phyloP scores from a whole-genome alignment of 495 filamentous ascomycete genomes.

The Neurospora sp. region DNA sequence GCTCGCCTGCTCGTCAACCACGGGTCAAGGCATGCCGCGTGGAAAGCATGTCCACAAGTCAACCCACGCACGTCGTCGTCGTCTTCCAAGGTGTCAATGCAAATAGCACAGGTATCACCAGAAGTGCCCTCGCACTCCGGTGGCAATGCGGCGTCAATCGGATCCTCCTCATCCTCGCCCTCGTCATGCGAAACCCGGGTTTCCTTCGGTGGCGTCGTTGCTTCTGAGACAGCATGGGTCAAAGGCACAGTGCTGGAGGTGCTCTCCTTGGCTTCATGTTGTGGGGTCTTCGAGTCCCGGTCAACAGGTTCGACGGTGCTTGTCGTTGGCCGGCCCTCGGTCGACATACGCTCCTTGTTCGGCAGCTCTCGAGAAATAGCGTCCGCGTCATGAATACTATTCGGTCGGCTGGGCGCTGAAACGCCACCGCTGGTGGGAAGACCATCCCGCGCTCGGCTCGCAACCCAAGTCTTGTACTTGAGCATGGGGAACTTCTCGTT shows the following conservation, averaged over 20 bases:
- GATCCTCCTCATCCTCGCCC: slow-evolving; percentile 73
- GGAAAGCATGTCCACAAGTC: slow-evolving; percentile 93
- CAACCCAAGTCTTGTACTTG: slow-evolving; percentile 94
- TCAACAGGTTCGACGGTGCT: slow-evolving; percentile 5
- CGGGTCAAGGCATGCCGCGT: slow-evolving; percentile 86
- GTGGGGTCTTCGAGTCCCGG: slow-evolving; percentile 8
- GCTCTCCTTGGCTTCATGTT: slow-evolving; percentile 22
- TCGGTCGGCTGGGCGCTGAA: slow-evolving; percentile 59
- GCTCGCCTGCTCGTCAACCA: slow-evolving; percentile 90
- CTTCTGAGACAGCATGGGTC: slow-evolving; percentile 7
- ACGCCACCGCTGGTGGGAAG: slow-evolving; percentile 79
- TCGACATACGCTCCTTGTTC: slow-evolving; percentile 26
- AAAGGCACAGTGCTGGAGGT: slow-evolving; percentile 18
- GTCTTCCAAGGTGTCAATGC: slow-evolving; percentile 85
- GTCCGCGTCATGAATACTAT: slow-evolving; percentile 55
- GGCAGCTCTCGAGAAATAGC: slow-evolving; percentile 36
- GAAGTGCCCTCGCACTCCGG: slow-evolving; percentile 73
- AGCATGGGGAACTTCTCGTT: slow-evolving; percentile 91
- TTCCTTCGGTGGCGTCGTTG: slow-evolving; percentile 13
- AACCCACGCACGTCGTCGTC: slow-evolving; percentile 92
- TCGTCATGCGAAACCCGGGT: slow-evolving; percentile 37
- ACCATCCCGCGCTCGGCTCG: slow-evolving; percentile 71
- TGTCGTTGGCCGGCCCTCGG: slow-evolving; percentile 22
- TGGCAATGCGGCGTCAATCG: slow-evolving; percentile 71
- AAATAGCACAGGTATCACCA: slow-evolving; percentile 96